phyloP scores from a whole-genome alignment of 148 eudicot genomes.

The Cornus controversa region DNA sequence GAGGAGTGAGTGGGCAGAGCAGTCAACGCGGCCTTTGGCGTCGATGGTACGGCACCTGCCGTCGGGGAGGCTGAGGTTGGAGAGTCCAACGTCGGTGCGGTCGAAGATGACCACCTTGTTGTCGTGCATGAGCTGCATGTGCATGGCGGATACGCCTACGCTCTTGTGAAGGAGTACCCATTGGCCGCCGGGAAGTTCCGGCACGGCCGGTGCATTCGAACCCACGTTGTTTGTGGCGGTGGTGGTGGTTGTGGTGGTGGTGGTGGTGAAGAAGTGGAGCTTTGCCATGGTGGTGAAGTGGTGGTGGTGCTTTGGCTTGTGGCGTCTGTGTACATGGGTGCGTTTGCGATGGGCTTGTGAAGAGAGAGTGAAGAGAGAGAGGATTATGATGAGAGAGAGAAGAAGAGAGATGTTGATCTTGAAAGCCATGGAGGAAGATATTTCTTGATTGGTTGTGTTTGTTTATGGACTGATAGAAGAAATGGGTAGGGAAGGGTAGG shows the following conservation, averaged over 20 bases:
- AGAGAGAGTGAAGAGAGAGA: neutral
- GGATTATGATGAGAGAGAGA: constrained; percentile 13
- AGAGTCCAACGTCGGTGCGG: constrained; percentile 77
- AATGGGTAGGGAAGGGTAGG: neutral
- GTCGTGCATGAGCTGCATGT: constrained; percentile 79
- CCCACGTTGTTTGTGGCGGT: no score
- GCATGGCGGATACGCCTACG: constrained; percentile 90
- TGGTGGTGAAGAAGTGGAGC: no score
- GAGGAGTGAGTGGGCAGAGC: constrained; percentile 72
- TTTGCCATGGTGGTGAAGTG: no score
- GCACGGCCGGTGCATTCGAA: neutral
- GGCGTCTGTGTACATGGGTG: no score
- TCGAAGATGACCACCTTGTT: constrained; percentile 72
- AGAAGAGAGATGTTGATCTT: neutral
- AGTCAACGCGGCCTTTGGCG: constrained; percentile 30
- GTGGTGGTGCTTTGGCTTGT: no score
- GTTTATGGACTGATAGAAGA: no score
- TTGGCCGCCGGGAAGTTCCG: constrained; percentile 16
- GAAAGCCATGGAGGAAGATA: neutral
- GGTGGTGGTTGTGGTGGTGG: no score
- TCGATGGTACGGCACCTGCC: constrained; percentile 37
- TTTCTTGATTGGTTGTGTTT: neutral
- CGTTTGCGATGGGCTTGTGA: no score
- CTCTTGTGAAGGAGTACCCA: constrained; percentile 49
- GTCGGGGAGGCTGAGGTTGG: constrained; percentile 56